phyloP scores from a whole-genome alignment of 83 land plant genomes.

The Diphasiastrum complanatum region DNA sequence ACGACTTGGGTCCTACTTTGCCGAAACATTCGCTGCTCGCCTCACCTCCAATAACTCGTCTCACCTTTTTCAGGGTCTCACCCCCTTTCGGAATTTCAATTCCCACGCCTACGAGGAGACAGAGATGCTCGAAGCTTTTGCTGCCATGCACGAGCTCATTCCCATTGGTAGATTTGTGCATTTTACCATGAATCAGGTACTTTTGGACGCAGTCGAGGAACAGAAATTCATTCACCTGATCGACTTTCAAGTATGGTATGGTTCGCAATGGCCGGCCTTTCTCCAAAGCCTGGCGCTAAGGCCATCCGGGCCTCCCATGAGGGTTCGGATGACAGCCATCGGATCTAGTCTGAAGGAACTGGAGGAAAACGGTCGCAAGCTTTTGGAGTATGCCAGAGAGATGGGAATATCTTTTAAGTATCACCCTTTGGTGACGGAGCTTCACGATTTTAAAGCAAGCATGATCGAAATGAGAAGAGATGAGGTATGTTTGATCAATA shows the following conservation, averaged over 20 bases:
- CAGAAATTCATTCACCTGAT: conserved; percentile 21
- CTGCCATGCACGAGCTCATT: conserved; percentile 20
- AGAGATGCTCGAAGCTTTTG: conserved; percentile 25
- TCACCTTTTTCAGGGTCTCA: conserved; percentile 26
- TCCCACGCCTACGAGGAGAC: background rate
- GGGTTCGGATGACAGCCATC: conserved; percentile 21
- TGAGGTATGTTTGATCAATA: conserved; percentile 23
- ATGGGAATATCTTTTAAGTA: conserved; percentile 24
- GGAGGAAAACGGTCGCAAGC: conserved; percentile 19
- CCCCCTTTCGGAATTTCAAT: conserved; percentile 3
- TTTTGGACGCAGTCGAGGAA: conserved; percentile 28
- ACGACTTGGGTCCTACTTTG: conserved; percentile 23
- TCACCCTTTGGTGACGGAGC: conserved; percentile 7
- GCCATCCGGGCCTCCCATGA: conserved; percentile 33
- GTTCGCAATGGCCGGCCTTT: conserved; percentile 32
- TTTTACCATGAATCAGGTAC: conserved; percentile 28
- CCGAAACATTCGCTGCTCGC: conserved; percentile 23
- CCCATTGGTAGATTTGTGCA: conserved; percentile 31
- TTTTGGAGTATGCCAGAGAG: conserved; percentile 17
- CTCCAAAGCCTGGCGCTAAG: conserved; percentile 25
- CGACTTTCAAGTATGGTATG: conserved; percentile 25
- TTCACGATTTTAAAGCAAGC: conserved; percentile 10
- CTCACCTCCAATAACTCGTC: conserved; percentile 7
- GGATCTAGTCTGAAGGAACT: conserved; percentile 15
- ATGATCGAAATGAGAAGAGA: conserved; percentile 15